Conservation (phyloP, 208 protist genomes). For the Wallacemonas sp. region DNA sequence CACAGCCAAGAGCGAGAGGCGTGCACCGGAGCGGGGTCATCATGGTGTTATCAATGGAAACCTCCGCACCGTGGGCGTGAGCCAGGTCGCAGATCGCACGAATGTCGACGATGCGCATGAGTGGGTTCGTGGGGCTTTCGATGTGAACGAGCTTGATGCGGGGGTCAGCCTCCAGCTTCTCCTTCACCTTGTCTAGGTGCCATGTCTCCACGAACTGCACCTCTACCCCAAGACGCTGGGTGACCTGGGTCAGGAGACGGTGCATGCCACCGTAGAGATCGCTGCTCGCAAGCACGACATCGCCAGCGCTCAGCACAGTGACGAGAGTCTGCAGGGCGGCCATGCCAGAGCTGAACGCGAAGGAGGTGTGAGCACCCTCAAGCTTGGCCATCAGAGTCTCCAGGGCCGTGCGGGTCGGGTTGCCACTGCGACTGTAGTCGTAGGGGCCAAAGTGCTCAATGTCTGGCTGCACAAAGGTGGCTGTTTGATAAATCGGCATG, state of each 20-base stretch:
- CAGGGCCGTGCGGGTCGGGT: conserved; percentile 92
- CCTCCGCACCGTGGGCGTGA: conserved; percentile 60
- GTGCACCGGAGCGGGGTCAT: conserved; percentile 94
- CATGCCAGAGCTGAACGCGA: conserved; percentile 90
- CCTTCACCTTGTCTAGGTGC: conserved; percentile 57
- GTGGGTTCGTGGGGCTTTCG: conserved; percentile 96
- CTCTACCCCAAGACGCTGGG: conserved; percentile 58
- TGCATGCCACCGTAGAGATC: conserved; percentile 96
- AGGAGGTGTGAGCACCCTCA: conserved; percentile 90
- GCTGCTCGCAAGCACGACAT: conserved; percentile 79
- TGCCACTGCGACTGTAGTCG: conserved; percentile 94
- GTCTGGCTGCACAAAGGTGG: conserved; percentile 90
- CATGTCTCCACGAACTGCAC: conserved; percentile 90
- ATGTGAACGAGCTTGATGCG: conserved; percentile 90
- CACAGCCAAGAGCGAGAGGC: conserved; percentile 93
- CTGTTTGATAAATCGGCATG: conserved; percentile 91
- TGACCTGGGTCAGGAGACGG: conserved; percentile 87
- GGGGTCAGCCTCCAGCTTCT: conserved; percentile 35
- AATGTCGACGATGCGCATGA: conserved; percentile 92
- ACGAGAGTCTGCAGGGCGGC: conserved; percentile 86
- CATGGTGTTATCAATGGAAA: conserved; percentile 97
- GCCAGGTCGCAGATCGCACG: conserved; percentile 71
- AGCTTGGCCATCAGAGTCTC: conserved; percentile 89
- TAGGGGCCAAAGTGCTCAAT: conserved; percentile 84
- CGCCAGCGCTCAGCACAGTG: conserved; percentile 67